These are phyloP conservation scores for Pseudogymnoascus sp. DNA, from an alignment of 2,329 filamentous ascomycete species.

Conservation along the genomic window DNA sequence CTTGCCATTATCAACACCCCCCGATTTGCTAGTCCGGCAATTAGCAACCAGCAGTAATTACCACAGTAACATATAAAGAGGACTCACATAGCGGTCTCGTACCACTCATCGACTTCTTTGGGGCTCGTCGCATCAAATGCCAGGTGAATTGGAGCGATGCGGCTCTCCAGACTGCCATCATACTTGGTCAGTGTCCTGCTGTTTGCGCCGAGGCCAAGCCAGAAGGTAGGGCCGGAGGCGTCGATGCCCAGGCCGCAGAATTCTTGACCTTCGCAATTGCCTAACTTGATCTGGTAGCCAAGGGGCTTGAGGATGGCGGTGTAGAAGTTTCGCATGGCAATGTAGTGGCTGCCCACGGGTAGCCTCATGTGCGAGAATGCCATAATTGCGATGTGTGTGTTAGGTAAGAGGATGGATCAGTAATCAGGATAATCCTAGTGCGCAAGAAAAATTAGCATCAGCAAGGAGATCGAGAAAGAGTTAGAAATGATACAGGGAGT, in stretches of 20 bases:
- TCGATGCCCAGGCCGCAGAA: conserved; percentile 11
- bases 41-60: background rate
- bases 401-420: conserved; percentile 31
- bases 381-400: conserved; percentile 11
- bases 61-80: background rate
- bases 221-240: conserved; percentile 14
- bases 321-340: conserved; percentile 18
- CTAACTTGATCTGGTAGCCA: conserved; percentile 15
- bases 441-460: background rate
- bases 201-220: conserved; percentile 15
- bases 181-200: conserved; percentile 5
- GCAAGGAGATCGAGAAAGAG: background rate
- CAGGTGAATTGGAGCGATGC: conserved; percentile 11
- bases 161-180: conserved; percentile 3
- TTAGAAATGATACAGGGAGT: background rate
- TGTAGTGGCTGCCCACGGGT: conserved; percentile 13
- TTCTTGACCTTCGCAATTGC: conserved; percentile 11
- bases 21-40: conserved; percentile 11
- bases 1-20: conserved; percentile 15
- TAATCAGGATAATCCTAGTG: conserved; percentile 23
- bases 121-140: conserved; percentile 13
- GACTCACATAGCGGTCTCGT: conserved; percentile 14
- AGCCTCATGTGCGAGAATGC: conserved; percentile 16
- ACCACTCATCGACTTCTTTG: conserved; percentile 16
- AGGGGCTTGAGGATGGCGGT: conserved; percentile 14